Evolutionary conservation across 257 asterid genomes (phyloP).

Genomic region (Ballota nigra): DNA sequence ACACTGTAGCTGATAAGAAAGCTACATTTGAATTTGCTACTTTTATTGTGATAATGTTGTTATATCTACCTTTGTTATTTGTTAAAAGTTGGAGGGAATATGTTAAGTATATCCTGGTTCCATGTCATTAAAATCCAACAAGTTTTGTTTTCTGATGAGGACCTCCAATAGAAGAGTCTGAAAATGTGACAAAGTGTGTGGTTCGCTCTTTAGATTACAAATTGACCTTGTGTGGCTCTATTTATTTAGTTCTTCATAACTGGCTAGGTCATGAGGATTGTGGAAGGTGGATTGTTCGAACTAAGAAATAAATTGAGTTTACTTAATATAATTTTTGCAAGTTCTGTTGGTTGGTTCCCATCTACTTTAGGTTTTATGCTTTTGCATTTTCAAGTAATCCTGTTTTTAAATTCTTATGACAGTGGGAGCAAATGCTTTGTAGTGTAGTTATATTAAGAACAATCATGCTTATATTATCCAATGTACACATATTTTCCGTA

Average conservation of each 20-base stretch:
- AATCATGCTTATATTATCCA: neutral
- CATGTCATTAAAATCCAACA: neutral
- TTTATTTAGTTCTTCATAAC: neutral
- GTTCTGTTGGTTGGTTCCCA: neutral
- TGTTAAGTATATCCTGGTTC: neutral
- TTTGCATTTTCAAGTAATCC: slow-evolving; percentile 9
- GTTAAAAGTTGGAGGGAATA: neutral
- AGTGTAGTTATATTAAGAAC: neutral
- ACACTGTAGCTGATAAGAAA: neutral
- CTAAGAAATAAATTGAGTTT: neutral
- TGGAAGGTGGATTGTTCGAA: neutral
- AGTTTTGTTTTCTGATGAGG: neutral
- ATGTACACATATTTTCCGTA: neutral
- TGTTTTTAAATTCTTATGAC: neutral
- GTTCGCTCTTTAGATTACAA: neutral
- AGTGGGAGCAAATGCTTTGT: neutral
- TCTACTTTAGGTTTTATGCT: neutral
- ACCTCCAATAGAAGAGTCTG: neutral
- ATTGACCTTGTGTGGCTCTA: neutral
- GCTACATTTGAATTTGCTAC: neutral
- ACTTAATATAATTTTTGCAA: neutral
- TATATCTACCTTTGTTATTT: neutral
- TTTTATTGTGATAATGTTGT: neutral
- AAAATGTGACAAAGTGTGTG: neutral
- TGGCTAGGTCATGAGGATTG: neutral